These are phyloP conservation scores for Coffea canephora DNA, from an alignment of 257 asterid species.

Conservation along the genomic window DNA sequence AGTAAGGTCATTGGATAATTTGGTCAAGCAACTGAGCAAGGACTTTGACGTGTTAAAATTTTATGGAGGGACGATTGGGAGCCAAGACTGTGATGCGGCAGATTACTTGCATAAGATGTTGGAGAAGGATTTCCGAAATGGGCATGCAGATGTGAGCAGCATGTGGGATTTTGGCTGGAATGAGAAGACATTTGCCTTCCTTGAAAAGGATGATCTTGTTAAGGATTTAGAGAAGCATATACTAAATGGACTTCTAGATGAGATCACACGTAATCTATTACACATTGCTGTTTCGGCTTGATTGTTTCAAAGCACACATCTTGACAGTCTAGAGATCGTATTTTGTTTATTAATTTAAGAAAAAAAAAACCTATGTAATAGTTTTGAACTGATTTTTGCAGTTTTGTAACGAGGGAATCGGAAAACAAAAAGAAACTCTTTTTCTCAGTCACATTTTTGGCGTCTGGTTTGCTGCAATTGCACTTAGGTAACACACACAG, in stretches of 20 bases:
- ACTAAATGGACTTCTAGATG: slow-evolving; percentile 69
- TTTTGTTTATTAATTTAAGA: neutral
- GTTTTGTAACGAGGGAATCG: slow-evolving; percentile 16
- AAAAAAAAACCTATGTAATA: neutral
- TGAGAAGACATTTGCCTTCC: slow-evolving; percentile 32
- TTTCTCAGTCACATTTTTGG: neutral
- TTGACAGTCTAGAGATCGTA: neutral
- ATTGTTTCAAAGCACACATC: neutral
- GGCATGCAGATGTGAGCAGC: slow-evolving; percentile 49
- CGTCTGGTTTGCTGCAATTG: neutral
- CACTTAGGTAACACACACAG: neutral
- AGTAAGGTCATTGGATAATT: slow-evolving; percentile 54
- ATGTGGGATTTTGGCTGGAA: slow-evolving; percentile 87
- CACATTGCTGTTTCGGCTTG: slow-evolving; percentile 22
- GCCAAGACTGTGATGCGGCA: slow-evolving; percentile 43
- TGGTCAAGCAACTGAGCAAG: slow-evolving; percentile 62
- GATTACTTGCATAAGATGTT: slow-evolving; percentile 54
- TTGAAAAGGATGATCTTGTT: slow-evolving; percentile 51
- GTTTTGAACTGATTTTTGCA: slow-evolving; percentile 9
- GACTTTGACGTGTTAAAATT: slow-evolving; percentile 54
- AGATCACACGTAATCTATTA: slow-evolving; percentile 53
- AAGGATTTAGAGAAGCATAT: slow-evolving; percentile 63
- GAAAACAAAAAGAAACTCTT: neutral
- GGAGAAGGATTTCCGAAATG: slow-evolving; percentile 47
- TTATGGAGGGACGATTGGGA: slow-evolving; percentile 26